phyloP scores from a whole-genome alignment of 441 rosid genomes.

The Populus hybrid region DNA sequence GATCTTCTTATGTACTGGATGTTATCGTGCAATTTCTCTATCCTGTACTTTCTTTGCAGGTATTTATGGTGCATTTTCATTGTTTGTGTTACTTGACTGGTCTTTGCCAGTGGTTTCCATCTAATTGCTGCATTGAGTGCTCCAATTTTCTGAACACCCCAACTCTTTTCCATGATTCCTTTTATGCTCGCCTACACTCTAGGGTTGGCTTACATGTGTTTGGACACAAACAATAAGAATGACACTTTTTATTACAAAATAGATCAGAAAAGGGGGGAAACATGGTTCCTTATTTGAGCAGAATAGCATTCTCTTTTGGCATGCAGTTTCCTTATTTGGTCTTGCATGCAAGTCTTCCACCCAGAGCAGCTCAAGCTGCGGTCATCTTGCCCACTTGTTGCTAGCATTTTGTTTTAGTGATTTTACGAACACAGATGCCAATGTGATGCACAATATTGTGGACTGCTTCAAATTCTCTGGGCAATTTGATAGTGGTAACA shows the following conservation, averaged over 20 bases:
- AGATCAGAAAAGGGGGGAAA: background rate
- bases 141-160: background rate
- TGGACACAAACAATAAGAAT: background rate
- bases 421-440: background rate
- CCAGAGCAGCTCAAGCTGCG: too few species aligned
- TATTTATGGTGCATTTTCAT: constrained; percentile 28
- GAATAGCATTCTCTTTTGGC: background rate
- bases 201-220: too few species aligned
- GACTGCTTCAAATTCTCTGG: constrained; percentile 7
- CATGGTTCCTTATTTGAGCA: background rate
- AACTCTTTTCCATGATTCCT: background rate
- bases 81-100: constrained; percentile 1
- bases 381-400: too few species aligned
- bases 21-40: constrained; percentile 70
- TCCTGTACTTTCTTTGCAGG: constrained; percentile 94
- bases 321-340: background rate
- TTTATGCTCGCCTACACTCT: background rate
- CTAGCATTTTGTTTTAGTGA: too few species aligned
- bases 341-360: too few species aligned
- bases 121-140: background rate
- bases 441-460: background rate
- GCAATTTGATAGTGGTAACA: constrained; percentile 12
- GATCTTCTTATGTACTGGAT: constrained; percentile 88
- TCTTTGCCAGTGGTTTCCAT: constrained; percentile 7
- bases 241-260: background rate